A percentile compares a stretch with the other conserved stretches of the same genome.
Evolutionary conservation across 257 asterid species (phyloP).

Genomic region (Salvia hispanica): DNA sequence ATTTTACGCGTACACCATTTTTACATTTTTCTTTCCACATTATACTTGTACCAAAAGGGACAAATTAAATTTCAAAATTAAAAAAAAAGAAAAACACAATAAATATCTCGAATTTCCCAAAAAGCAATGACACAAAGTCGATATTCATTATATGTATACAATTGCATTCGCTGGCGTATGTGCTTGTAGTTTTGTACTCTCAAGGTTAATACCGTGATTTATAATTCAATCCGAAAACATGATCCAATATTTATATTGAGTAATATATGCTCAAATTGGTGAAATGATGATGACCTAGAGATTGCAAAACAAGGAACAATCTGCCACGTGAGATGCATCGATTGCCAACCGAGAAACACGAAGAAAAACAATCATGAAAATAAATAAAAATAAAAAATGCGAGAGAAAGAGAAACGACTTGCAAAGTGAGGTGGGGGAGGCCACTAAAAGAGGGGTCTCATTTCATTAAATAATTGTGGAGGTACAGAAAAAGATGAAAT

Average conservation of each 20-base stretch:
- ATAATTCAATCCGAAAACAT: not conserved
- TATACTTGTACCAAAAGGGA: not conserved
- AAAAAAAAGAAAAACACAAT: not conserved
- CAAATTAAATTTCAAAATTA: slow-evolving; percentile 6
- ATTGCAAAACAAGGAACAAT: slow-evolving; percentile 26
- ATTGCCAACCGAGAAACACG: slow-evolving; percentile 28
- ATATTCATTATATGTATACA: not conserved
- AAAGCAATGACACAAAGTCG: not conserved
- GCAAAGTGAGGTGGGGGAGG: slow-evolving; percentile 22
- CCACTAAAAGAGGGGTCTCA: not conserved
- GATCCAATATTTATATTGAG: not conserved
- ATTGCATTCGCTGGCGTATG: not conserved
- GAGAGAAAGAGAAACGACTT: not conserved
- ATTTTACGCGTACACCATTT: not conserved
- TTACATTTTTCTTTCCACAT: not conserved
- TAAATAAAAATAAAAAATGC: not conserved
- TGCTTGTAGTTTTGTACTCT: not conserved
- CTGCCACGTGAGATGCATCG: slow-evolving; percentile 34
- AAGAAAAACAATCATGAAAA: not conserved
- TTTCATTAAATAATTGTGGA: not conserved
- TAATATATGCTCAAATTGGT: slow-evolving; percentile 1
- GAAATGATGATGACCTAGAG: slow-evolving; percentile 26
- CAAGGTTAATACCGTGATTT: not conserved
- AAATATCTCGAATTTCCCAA: not conserved
- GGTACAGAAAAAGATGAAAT: not conserved